Base-by-base conservation (phyloP, 1,284 basidiomycete genomes). In the Leccinum pallidistipes region DNA sequence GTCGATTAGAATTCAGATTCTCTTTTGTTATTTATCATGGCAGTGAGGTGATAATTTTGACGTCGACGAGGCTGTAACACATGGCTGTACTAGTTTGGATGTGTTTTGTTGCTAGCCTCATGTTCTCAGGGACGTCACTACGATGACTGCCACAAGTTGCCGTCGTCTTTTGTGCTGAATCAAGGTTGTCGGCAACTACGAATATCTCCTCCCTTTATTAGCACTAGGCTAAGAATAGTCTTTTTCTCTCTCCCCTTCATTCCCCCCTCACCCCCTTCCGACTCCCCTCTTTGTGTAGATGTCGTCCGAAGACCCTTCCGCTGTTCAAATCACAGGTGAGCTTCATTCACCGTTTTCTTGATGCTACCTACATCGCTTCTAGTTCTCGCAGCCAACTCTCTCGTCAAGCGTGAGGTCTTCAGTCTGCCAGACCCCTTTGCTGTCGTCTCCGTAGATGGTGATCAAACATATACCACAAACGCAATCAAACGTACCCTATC, bases 351-450 rank as follows among this genome's bases (percentile, higher is more conserved):
- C 4, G 1, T 18, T 2, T 18, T 31, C 36, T 24, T 36, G 47
- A 49, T 45, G 36, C 18, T 16, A 29, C n/a, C 14, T 11, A 47
- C 29, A 53, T 31, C 53, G 2, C 38, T 24, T 24, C 32, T 32
- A 96, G 95, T 97, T 66, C 90, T 92, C 69, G 91, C 92, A 47
- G 95, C 95, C 64, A 92, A 90, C 76, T 91, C 91, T 38, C 83
- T 97, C 56, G 88, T 86, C 67, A 97, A 97, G 78, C 88, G 95
- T 59, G 95, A 97, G 76, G 85, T 97, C 47, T 91, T 97, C 74
- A 84, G 94, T 66, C 84, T 97, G 10, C 97, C 97, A 0, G 95
- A 98, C 77, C 95, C 97, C 3, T 98, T 98, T 75, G 96, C 95
- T 24, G 94, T 98, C 52, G 88, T 98, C 67, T 96, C 94, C 14